A percentile compares a stretch with the other conserved stretches of the same genome.
These are phyloP conservation scores for Kentomonas sorsogonicus DNA, from an alignment of 208 protist species.

Conservation along the genomic window DNA sequence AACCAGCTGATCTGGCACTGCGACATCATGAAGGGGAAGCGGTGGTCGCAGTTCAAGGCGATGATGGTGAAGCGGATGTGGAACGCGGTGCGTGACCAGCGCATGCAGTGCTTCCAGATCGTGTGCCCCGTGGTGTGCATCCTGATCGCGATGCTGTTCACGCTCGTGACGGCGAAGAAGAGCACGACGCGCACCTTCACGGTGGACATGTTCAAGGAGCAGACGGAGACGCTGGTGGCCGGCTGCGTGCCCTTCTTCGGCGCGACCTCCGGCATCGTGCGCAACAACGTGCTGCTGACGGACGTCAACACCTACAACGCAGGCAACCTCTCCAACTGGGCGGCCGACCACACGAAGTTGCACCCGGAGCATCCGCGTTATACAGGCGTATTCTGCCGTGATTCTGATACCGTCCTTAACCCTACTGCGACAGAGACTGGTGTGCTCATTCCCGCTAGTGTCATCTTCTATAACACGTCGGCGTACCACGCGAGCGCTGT, in stretches of 20 bases:
- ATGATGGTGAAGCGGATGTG: slow-evolving; percentile 57
- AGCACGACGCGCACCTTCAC: slow-evolving; percentile 27
- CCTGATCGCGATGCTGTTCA: slow-evolving; percentile 67
- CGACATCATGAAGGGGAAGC: slow-evolving; percentile 13
- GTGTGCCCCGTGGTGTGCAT: slow-evolving; percentile 58
- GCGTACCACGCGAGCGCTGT: slow-evolving; percentile 28
- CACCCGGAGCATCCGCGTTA: slow-evolving; percentile 29
- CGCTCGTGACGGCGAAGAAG: slow-evolving; percentile 32
- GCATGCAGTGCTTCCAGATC: slow-evolving; percentile 70
- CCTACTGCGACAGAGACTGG: no score
- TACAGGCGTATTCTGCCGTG: no score
- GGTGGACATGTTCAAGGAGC: slow-evolving; percentile 30
- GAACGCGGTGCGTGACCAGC: slow-evolving; percentile 51
- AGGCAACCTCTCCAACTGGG: slow-evolving; percentile 62
- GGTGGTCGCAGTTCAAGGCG: slow-evolving; percentile 45
- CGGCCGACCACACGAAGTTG: slow-evolving; percentile 31
- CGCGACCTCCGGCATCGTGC: no score
- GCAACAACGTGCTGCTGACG: no score
- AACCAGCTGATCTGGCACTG: slow-evolving; percentile 34
- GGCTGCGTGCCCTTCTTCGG: no score
- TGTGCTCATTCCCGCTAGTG: slow-evolving; percentile 21
- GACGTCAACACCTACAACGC: no score
- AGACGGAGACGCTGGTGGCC: slow-evolving; percentile 54
- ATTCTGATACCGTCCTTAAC: no score
- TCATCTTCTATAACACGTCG: slow-evolving; percentile 29